phyloP scores from a whole-genome alignment of 176 grass and related monocot genomes.

The Juncus effusus region DNA sequence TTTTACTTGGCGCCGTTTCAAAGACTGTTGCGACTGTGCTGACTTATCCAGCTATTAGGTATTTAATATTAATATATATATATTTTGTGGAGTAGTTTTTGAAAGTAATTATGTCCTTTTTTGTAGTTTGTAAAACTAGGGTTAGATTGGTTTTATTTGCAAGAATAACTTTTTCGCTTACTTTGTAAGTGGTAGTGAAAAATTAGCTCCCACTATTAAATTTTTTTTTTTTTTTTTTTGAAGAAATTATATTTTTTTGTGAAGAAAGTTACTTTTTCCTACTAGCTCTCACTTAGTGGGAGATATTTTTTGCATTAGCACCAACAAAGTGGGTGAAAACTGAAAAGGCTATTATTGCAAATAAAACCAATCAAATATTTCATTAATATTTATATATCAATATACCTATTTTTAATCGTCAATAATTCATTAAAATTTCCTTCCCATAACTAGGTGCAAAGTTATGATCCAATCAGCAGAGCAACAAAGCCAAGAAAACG shows the following conservation, averaged over 20 bases:
- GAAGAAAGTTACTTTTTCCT: not conserved
- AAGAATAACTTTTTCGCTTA: too few relatives aligned
- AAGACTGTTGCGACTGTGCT: slow-evolving; percentile 82
- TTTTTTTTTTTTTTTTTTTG: too few relatives aligned
- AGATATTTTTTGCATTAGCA: too few relatives aligned
- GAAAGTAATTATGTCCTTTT: not conserved
- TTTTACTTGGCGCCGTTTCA: slow-evolving; percentile 75
- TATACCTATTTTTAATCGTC: too few relatives aligned
- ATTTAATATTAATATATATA: slow-evolving; percentile 7
- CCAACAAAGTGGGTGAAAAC: too few relatives aligned
- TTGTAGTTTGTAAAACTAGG: not conserved
- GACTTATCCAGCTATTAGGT: slow-evolving; percentile 97
- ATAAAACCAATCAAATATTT: too few relatives aligned
- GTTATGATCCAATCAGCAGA: slow-evolving; percentile 88
- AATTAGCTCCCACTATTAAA: too few relatives aligned
- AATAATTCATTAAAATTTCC: not conserved
- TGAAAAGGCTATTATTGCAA: too few relatives aligned
- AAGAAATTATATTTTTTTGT: not conserved
- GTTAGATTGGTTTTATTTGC: too few relatives aligned
- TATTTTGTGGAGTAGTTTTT: not conserved
- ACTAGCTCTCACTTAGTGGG: too few relatives aligned
- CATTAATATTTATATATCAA: too few relatives aligned
- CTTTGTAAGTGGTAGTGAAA: too few relatives aligned
- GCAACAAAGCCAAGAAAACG: slow-evolving; percentile 31
- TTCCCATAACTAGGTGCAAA: slow-evolving; percentile 61